Conservation (phyloP, 2,329 filamentous ascomycete genomes). For the Rutstroemia sp. region DNA sequence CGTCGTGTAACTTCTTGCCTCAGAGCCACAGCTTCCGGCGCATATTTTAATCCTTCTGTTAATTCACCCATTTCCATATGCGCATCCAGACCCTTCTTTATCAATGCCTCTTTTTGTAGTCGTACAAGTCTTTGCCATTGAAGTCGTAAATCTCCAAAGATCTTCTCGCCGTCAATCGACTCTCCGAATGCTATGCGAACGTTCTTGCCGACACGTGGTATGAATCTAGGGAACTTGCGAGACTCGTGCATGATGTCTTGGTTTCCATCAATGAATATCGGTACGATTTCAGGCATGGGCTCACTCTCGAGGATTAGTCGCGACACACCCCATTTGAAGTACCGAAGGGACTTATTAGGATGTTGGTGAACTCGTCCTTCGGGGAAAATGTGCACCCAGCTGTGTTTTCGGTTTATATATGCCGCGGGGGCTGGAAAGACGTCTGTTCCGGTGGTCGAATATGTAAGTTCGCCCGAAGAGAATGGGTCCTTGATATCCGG, state of each 20-base stretch:
- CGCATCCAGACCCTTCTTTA: conserved; percentile 25
- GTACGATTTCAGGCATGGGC: conserved; percentile 79
- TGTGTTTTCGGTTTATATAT: conserved; percentile 60
- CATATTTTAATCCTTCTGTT: conserved; percentile 57
- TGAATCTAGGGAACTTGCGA: conserved; percentile 68
- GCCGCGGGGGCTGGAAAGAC: conserved; percentile 63
- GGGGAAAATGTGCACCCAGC: conserved; percentile 94
- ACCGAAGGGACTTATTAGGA: conserved; percentile 70
- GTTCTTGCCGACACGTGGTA: conserved; percentile 66
- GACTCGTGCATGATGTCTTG: conserved; percentile 84
- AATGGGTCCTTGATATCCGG: conserved; percentile 44
- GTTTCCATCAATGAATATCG: conserved; percentile 90
- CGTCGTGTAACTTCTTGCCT: conserved; percentile 73
- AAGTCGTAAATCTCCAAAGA: conserved; percentile 70
- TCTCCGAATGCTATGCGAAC: conserved; percentile 75
- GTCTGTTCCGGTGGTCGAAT: conserved; percentile 61
- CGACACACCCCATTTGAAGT: conserved; percentile 97
- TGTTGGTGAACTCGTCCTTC: conserved; percentile 93
- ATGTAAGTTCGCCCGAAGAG: conserved; percentile 41
- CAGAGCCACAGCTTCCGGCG: conserved; percentile 67
- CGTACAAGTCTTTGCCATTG: conserved; percentile 65
- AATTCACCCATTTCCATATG: conserved; percentile 48
- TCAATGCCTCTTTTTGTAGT: conserved; percentile 38
- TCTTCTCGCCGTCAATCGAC: conserved; percentile 60
- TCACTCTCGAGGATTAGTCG: conserved; percentile 85